Evolutionary conservation across 768 basidiomycete species (phyloP), one percentile per base, ranked within the genome.

Genomic region (Lentinus brumalis): DNA sequence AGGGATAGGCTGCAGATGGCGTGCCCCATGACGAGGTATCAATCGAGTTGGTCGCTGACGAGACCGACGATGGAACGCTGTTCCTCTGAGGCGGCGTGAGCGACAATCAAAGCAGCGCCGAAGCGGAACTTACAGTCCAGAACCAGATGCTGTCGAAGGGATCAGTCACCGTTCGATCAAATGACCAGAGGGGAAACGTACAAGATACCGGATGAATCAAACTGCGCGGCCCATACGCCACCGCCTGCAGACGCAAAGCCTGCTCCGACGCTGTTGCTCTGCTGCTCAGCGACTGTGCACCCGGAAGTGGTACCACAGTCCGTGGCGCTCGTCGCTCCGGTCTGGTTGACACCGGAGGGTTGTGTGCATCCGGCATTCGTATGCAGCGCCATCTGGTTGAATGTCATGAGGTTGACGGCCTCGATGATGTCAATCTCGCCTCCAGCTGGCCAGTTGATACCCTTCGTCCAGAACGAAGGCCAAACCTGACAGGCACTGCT

Each of bases 161-260:
- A 12, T 57, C 31, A 57, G 60, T 12, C 12, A 51, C 12, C 15
- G 8, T 0, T 32, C 44, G 16, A 3, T 15, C 40, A 6, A n/a
- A 14, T 14, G 49, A 44, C 15, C 2, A 1, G 2, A 32, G 9
- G 51, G 14, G 38, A 10, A 26, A 67, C 79, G 68, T 59, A 80
- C 78, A 67, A 80, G 52, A 83, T 77, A 15, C 82, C 87, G 1
- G 80, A 70, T 7, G 76, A 74, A 50, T 88, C 88, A 58, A 89
- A 85, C 67, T 88, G 88, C 3, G 86, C 78, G 1, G 88, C 88
- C 72, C 78, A 93, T 1, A 86, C 83, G 6, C 86, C 86, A 12
- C 86, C 86, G 18, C 85, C 83, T 1, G 75, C 78, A 2, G 67
- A 47, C 3, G 76, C 76, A 60, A 84, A 84, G 7, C 68, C 74